Conservation (phyloP, 257 asterid genomes). For the Ophiorrhiza pumila region DNA sequence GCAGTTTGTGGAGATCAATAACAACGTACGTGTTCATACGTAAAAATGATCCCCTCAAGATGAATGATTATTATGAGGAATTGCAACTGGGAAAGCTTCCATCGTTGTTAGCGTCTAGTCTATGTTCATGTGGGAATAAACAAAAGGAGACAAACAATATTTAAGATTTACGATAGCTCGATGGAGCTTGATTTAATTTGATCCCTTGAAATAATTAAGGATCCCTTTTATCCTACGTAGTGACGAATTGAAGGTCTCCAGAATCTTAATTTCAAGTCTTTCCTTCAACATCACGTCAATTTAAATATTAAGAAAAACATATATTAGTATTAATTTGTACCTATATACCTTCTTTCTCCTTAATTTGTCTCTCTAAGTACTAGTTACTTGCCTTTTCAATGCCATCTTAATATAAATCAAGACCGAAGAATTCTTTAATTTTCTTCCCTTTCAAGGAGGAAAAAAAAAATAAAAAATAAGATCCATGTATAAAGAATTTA, state of each 20-base stretch:
- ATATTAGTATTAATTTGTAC: too few species aligned
- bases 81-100: not conserved
- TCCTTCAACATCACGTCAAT: slow-evolving; percentile 35
- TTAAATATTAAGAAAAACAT: slow-evolving; percentile 8
- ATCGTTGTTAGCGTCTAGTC: not conserved
- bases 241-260: slow-evolving; percentile 32
- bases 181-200: slow-evolving; percentile 15
- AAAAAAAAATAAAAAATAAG: too few species aligned
- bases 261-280: slow-evolving; percentile 36
- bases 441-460: too few species aligned
- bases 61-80: slow-evolving; percentile 2
- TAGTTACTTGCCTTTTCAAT: too few species aligned
- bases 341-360: too few species aligned
- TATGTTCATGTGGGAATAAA: not conserved
- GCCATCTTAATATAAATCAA: too few species aligned
- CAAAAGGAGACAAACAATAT: not conserved
- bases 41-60: not conserved
- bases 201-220: not conserved
- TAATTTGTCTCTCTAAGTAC: too few species aligned
- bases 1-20: not conserved
- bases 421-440: too few species aligned
- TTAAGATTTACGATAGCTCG: not conserved
- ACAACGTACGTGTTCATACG: not conserved
- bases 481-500: too few species aligned
- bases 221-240: slow-evolving; percentile 11